Evolutionary conservation across 495 filamentous ascomycete species (phyloP), one percentile per base, ranked within the genome.

Genomic region (Xylaria nigripes): DNA sequence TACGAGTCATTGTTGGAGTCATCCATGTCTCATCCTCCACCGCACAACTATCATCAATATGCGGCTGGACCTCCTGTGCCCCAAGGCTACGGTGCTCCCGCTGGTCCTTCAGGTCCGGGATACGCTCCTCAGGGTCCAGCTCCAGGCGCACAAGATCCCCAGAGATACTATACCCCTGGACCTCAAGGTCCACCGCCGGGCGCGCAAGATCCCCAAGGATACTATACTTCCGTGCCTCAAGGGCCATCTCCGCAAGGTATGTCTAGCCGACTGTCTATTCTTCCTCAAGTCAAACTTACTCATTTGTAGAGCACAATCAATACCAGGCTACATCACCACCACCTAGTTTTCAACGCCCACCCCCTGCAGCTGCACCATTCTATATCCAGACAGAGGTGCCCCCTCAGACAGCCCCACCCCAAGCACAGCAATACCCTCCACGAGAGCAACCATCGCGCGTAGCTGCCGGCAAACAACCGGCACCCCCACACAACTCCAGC

Each of bases 1-100:
- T 98, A 97, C 68, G 93, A 98, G 69, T 83, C 87, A 24, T 77
- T 98, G n/a, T 75, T 98, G 32, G 93, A 98, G 68, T 85, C 88
- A 22, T 96, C 92, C 22, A 96, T 98, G 90, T 83, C 93, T 1
- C 89, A 94, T 54, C 82, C 87, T 7, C 73, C 82, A n/a, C 84
- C 87, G 57, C 81, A 83, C 22, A 72, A 69, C 30, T 80, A 80
- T 50, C 73, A 75, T 51, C 85, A 82, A 58, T 92, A 87, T 65
- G 79, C 79, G 24, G 76, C 83, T 48, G 45, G 45, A 12, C 76
- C 75, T 16, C 83, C 81, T 56, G 71, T 80, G 32, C 73, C 76
- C 34, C 87, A 85, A 60, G 78, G 75, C 0, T 92, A 90, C 65
- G 76, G 77, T 25, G 75, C 54, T 38, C 56, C 70, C 38, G 57